Percentiles rank a stretch among this genome's conserved stretches.
Evolutionary conservation across 2,329 filamentous ascomycete species (phyloP).

Genomic region (Apiospora pterosperma): DNA sequence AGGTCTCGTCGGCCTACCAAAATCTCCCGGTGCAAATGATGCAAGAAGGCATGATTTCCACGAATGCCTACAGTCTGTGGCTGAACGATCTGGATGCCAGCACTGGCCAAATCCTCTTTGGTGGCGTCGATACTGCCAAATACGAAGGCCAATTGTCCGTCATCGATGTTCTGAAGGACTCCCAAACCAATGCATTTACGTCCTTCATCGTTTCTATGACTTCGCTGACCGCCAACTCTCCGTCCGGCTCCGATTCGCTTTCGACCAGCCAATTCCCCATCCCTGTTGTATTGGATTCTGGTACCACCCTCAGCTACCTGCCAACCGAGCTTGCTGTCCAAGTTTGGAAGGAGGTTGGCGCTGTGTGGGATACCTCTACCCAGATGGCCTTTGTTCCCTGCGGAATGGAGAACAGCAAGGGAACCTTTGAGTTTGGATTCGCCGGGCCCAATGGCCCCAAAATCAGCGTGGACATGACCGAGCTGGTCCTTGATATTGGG

Average conservation of each 20-base stretch:
- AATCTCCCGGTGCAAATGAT: slow-evolving; percentile 66
- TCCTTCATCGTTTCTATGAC: slow-evolving; percentile 49
- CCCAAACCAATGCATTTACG: slow-evolving; percentile 33
- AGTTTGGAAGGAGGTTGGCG: slow-evolving; percentile 54
- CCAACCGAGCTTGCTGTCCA: slow-evolving; percentile 56
- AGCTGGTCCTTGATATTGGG: slow-evolving; percentile 47
- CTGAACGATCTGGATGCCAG: slow-evolving; percentile 56
- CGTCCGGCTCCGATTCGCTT: slow-evolving; percentile 46
- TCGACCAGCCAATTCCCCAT: slow-evolving; percentile 41
- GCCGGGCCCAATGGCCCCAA: slow-evolving; percentile 43
- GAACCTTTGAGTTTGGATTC: slow-evolving; percentile 53
- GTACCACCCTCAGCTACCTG: slow-evolving; percentile 69
- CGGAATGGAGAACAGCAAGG: slow-evolving; percentile 37
- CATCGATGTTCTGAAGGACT: slow-evolving; percentile 53
- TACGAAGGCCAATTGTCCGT: slow-evolving; percentile 61
- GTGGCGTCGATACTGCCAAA: slow-evolving; percentile 75
- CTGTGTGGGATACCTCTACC: slow-evolving; percentile 35
- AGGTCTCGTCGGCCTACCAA: slow-evolving; percentile 33
- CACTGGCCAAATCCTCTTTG: slow-evolving; percentile 72
- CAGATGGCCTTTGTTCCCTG: slow-evolving; percentile 49
- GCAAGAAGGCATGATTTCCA: slow-evolving; percentile 59
- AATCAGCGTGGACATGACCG: slow-evolving; percentile 52
- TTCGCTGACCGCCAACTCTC: slow-evolving; percentile 43
- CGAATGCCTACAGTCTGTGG: slow-evolving; percentile 70
- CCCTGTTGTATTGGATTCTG: slow-evolving; percentile 70